phyloP scores from a whole-genome alignment of 495 filamentous ascomycete genomes.

The Penicillium verhagenii region DNA sequence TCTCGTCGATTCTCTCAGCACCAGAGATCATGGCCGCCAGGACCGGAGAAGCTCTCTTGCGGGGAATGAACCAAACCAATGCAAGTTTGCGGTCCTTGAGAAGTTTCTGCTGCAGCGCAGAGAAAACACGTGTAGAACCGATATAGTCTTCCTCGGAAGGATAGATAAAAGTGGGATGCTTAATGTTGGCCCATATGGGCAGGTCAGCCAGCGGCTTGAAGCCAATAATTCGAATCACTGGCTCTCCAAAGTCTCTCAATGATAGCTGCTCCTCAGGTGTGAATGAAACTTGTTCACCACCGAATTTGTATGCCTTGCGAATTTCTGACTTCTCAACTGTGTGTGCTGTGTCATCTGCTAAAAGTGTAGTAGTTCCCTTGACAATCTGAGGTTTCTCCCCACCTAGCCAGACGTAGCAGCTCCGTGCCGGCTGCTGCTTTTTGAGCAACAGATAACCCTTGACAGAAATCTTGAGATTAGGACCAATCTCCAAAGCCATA shows the following conservation, averaged over 20 bases:
- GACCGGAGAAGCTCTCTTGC: constrained; percentile 72
- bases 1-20: constrained; percentile 61
- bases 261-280: constrained; percentile 74
- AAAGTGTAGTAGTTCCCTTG: constrained; percentile 64
- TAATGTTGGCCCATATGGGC: constrained; percentile 81
- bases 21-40: constrained; percentile 82
- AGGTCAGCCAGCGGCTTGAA: constrained; percentile 81
- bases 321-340: constrained; percentile 79
- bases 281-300: constrained; percentile 85
- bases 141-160: constrained; percentile 87
- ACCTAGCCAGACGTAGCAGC: constrained; percentile 80
- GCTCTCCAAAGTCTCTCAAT: constrained; percentile 75
- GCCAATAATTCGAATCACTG: constrained; percentile 84
- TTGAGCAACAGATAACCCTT: constrained; percentile 91
- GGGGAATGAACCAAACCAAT: constrained; percentile 85
- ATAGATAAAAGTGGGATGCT: constrained; percentile 88
- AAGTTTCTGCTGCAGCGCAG: constrained; percentile 86
- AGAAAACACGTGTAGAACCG: constrained; percentile 89
- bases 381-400: constrained; percentile 82
- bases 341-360: constrained; percentile 71
- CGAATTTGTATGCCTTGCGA: constrained; percentile 93
- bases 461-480: constrained; percentile 80
- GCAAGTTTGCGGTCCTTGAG: constrained; percentile 73
- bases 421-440: constrained; percentile 72
- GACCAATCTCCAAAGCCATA: constrained; percentile 81